phyloP scores from a whole-genome alignment of 257 asterid genomes.

The Jacaranda mimosifolia region DNA sequence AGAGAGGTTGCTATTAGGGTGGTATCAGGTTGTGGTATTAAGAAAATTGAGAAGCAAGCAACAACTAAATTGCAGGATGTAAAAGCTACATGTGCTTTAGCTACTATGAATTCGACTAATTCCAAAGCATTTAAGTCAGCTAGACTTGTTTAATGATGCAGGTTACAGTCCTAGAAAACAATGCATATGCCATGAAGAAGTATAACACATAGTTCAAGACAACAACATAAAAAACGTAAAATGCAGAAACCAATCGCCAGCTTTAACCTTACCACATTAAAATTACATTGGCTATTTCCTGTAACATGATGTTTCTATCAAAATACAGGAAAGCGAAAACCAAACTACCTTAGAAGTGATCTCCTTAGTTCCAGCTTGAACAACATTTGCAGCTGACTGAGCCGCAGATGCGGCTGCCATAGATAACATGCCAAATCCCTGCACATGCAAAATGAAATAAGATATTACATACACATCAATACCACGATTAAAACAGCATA shows the following conservation, averaged over 20 bases:
- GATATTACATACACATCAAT: not conserved
- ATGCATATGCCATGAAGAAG: not conserved
- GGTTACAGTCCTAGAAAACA: not conserved
- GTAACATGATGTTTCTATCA: not conserved
- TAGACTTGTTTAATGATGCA: not conserved
- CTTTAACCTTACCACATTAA: not conserved
- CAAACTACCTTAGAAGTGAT: constrained; percentile 64
- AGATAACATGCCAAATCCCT: constrained; percentile 81
- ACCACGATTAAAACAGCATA: not conserved
- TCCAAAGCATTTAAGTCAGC: not conserved
- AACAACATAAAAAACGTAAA: not conserved
- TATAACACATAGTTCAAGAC: not conserved
- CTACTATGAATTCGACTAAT: not conserved
- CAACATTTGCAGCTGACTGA: constrained; percentile 72
- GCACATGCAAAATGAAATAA: not conserved
- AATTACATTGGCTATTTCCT: not conserved
- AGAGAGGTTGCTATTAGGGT: no score
- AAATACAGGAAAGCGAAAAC: not conserved
- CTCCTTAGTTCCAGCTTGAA: constrained; percentile 80
- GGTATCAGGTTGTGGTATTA: no score
- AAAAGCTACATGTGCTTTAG: not conserved
- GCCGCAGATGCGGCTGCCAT: constrained; percentile 75
- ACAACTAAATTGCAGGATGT: not conserved
- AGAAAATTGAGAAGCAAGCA: no score
- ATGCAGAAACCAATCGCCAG: not conserved